These are phyloP conservation scores for Xylaria sp. DNA, from an alignment of 495 filamentous ascomycete genomes.

Conservation along the genomic window DNA sequence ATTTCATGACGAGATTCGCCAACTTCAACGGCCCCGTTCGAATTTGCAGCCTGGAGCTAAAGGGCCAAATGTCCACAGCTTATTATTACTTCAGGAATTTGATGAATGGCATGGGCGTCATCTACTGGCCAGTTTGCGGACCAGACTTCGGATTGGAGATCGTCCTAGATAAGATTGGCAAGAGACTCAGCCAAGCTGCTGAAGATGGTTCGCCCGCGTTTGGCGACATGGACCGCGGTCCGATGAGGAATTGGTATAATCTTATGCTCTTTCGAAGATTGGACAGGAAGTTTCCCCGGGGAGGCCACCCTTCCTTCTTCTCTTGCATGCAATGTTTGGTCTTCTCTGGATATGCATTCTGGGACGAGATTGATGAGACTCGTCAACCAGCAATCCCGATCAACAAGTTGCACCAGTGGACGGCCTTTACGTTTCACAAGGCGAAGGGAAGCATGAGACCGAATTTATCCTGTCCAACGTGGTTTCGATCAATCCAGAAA, in stretches of 20 bases:
- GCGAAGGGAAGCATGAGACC: too few species aligned
- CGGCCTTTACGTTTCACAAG: too few species aligned
- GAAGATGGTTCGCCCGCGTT: background rate
- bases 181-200: background rate
- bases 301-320: background rate
- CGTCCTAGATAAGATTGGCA: background rate
- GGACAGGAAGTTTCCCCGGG: background rate
- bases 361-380: background rate
- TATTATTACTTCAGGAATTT: background rate
- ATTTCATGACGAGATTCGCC: too few species aligned
- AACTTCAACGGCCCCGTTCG: background rate
- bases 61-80: background rate
- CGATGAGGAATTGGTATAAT: slow-evolving; percentile 8
- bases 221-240: background rate
- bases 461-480: background rate
- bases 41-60: too few species aligned
- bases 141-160: background rate
- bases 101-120: background rate
- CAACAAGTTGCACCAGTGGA: background rate
- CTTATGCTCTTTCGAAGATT: background rate
- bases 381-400: background rate
- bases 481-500: too few species aligned
- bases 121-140: background rate
- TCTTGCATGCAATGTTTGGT: background rate
- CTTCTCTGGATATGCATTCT: background rate